These are phyloP conservation scores for Oryza punctata DNA, from an alignment of 176 grass and related monocot genomes.

Conservation along the genomic window DNA sequence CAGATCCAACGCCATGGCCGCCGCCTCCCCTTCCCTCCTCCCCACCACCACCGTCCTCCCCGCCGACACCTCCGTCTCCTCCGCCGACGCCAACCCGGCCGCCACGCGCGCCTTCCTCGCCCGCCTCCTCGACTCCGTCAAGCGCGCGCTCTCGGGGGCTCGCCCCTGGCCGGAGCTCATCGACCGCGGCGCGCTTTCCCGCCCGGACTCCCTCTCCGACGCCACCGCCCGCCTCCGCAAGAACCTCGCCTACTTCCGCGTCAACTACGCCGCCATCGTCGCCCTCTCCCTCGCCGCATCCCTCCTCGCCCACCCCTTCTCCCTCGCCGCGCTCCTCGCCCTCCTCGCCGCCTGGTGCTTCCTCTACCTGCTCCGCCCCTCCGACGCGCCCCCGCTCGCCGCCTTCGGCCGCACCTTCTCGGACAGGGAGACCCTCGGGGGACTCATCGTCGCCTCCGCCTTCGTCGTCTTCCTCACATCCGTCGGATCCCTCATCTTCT, in stretches of 20 bases:
- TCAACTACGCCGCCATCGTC: slow-evolving; percentile 66
- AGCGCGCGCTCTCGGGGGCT: slow-evolving; percentile 36
- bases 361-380: slow-evolving; percentile 65
- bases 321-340: slow-evolving; percentile 45
- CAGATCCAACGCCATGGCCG: slow-evolving; percentile 14
- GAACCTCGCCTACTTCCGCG: slow-evolving; percentile 88
- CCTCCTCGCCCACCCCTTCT: slow-evolving; percentile 57
- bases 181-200: slow-evolving; percentile 48
- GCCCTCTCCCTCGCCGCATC: slow-evolving; percentile 47
- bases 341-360: slow-evolving; percentile 60
- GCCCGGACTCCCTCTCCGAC: slow-evolving; percentile 50
- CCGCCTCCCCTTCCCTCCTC: slow-evolving; percentile 26
- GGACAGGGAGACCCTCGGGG: slow-evolving; percentile 52
- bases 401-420: slow-evolving; percentile 60
- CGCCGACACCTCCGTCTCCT: neutral
- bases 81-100: slow-evolving; percentile 11
- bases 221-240: slow-evolving; percentile 57
- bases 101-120: slow-evolving; percentile 40
- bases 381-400: slow-evolving; percentile 50
- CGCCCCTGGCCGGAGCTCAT: slow-evolving; percentile 51
- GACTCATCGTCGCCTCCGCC: slow-evolving; percentile 48
- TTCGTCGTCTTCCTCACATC: slow-evolving; percentile 78
- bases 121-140: slow-evolving; percentile 33
- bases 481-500: slow-evolving; percentile 70
- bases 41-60: neutral